phyloP scores from a whole-genome alignment of 2,329 filamentous ascomycete genomes.

The Blastomyces gilchristii region DNA sequence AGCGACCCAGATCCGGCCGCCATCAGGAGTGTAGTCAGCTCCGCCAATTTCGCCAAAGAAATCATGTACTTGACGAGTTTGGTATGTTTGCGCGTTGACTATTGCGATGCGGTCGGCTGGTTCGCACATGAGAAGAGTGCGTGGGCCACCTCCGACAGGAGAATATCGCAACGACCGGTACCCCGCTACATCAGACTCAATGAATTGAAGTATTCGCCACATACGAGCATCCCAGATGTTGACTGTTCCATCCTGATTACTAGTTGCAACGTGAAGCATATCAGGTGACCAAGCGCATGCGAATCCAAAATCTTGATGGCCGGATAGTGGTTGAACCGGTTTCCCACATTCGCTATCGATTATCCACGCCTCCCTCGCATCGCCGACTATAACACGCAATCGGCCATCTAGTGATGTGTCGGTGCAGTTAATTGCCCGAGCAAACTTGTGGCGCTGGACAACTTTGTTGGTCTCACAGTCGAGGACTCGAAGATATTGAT shows the following conservation, averaged over 20 bases:
- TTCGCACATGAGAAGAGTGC: constrained; percentile 35
- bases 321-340: constrained; percentile 29
- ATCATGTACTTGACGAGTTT: constrained; percentile 34
- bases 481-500: constrained; percentile 44
- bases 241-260: constrained; percentile 38
- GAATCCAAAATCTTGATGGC: constrained; percentile 37
- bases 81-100: constrained; percentile 36
- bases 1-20: constrained; percentile 34
- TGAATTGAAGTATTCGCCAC: constrained; percentile 31
- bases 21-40: constrained; percentile 35
- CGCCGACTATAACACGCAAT: constrained; percentile 37
- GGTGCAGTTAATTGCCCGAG: constrained; percentile 36
- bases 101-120: constrained; percentile 37
- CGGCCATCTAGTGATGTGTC: constrained; percentile 36
- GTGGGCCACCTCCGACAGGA: constrained; percentile 35
- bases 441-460: constrained; percentile 28
- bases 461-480: constrained; percentile 42
- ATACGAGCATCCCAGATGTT: constrained; percentile 39
- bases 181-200: constrained; percentile 37
- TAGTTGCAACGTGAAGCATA: constrained; percentile 39
- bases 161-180: constrained; percentile 37
- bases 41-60: constrained; percentile 40
- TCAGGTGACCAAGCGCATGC: constrained; percentile 40
- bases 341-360: constrained; percentile 36
- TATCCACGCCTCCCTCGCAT: constrained; percentile 34